Evolutionary conservation across 176 grass and related monocot species (phyloP).

Genomic region (Carex cristatella): DNA sequence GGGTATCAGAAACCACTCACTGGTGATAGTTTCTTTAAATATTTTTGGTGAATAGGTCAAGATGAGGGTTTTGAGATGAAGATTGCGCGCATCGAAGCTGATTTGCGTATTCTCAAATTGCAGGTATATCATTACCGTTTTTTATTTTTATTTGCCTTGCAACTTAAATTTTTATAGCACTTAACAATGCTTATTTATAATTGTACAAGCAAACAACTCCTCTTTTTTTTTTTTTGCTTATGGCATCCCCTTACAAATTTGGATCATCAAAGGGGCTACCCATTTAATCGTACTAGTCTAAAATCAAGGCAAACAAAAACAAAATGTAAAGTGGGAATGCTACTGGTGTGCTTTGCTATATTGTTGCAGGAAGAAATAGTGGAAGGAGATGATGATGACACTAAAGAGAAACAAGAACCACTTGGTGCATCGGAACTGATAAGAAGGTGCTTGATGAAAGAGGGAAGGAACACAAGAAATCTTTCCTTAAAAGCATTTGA

Average conservation of each 20-base stretch:
- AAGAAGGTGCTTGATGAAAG: slow-evolving; percentile 60
- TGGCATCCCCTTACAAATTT: neutral
- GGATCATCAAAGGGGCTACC: neutral
- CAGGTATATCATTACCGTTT: slow-evolving; percentile 43
- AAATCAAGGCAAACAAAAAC: neutral
- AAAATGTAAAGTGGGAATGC: neutral
- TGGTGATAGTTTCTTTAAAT: neutral
- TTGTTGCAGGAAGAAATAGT: slow-evolving; percentile 84
- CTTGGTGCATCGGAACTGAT: slow-evolving; percentile 69
- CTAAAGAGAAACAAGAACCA: slow-evolving; percentile 23
- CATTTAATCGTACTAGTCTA: neutral
- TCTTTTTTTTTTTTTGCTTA: neutral
- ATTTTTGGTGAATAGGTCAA: slow-evolving; percentile 49
- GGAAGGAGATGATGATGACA: slow-evolving; percentile 32
- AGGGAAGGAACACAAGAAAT: slow-evolving; percentile 23
- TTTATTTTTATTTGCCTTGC: neutral
- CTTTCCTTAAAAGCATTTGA: slow-evolving; percentile 87
- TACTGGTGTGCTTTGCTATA: neutral
- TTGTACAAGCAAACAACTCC: neutral
- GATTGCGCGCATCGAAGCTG: slow-evolving; percentile 63
- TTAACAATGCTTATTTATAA: slow-evolving; percentile 3
- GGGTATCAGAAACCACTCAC: neutral
- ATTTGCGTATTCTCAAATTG: slow-evolving; percentile 87
- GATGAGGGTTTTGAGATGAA: slow-evolving; percentile 58
- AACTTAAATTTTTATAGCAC: neutral